phyloP scores from a whole-genome alignment of 176 grass and related monocot species.

The Saccharum spontaneum region DNA sequence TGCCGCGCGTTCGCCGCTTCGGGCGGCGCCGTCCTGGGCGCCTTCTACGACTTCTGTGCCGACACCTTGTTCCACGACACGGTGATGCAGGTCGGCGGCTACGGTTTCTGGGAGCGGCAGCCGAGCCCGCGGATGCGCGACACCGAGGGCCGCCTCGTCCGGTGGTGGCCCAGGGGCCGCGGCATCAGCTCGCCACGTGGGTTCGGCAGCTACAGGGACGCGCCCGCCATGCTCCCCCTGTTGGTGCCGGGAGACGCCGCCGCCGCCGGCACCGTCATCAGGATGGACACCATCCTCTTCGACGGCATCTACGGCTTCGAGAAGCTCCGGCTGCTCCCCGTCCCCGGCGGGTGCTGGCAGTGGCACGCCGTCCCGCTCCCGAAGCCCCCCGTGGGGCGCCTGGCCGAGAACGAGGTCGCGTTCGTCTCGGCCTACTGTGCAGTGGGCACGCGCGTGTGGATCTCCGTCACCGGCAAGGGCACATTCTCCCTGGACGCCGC shows the following conservation, averaged over 20 bases:
- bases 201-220: background rate
- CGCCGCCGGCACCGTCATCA: background rate
- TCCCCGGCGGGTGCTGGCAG: background rate
- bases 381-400: background rate
- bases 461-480: no score
- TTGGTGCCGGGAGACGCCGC: no score
- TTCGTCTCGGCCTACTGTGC: background rate
- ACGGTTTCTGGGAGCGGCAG: background rate
- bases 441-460: background rate
- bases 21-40: background rate
- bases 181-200: background rate
- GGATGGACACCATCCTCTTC: slow-evolving; percentile 11
- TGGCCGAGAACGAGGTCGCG: background rate
- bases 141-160: background rate
- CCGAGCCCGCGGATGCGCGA: background rate
- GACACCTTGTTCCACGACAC: background rate
- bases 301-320: background rate
- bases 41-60: background rate
- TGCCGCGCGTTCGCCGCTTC: background rate
- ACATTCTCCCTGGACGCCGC: no score
- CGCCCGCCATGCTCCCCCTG: background rate
- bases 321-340: background rate
- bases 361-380: background rate
- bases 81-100: background rate
- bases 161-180: background rate